Evolutionary conservation across 805 yeast species (phyloP), one percentile per base, ranked within the genome.

Genomic region (Tetrapisispora namnaoensis): DNA sequence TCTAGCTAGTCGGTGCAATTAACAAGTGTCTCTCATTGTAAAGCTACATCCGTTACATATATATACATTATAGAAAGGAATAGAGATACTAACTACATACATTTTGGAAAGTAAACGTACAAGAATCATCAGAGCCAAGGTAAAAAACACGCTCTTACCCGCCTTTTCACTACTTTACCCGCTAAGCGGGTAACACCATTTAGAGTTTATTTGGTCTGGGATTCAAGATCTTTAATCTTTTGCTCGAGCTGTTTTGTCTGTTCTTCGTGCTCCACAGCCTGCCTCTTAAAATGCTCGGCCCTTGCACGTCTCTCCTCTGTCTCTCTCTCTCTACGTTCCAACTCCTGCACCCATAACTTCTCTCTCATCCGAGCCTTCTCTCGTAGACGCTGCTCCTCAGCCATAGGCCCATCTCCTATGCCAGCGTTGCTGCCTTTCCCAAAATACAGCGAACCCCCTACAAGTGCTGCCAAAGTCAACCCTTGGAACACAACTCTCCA

Each of bases 401-500:
- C 71, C 24, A 71, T 64, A 27, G 66, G 59, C 14, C 36, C 36
- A 4, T 40, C 24, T 16, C 8, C 28, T 8, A 27, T n/a, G n/a
- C n/a, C 11, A 5, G 34, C 36, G n/a, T 13, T 27, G 28, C 28
- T 16, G 6, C 17, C 37, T 28, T 77, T 77, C 52, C 86, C 89
- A 64, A 77, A 86, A 50, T 76, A 71, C 55, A 73, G 73, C 4
- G 95, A 89, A 39, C 96, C 97, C 13, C 79, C 80, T 6, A 89
- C 82, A 45, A 90, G 71, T 0, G 96, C 95, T 16, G 80, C 81
- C 39, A 90, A 70, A 0, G 97, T 90, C 50, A 83, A 77, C 4
- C 85, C 87, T 68, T 90, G 97, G 57, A 88, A 74, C 0, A 78
- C 93, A 42, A 90, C 91, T 73, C 97, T 83, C 79, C 88, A 86